A percentile compares a stretch with the other conserved stretches of the same genome.
Conservation (phyloP, 305 asterid genomes). For the Solanum hybrid region DNA sequence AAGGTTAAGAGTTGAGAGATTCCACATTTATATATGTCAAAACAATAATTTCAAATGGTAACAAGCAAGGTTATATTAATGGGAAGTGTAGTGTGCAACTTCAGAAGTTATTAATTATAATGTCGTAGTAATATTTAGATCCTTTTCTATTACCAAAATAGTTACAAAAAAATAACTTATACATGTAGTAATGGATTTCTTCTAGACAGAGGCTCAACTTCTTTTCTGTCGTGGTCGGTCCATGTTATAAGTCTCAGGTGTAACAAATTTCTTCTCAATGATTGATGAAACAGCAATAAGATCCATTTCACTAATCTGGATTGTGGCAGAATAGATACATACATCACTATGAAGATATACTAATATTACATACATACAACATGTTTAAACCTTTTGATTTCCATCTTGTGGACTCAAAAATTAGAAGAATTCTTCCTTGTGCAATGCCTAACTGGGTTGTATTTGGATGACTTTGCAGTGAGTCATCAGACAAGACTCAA, state of each 20-base stretch:
- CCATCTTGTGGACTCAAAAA: not conserved
- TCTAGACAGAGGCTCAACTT: not conserved
- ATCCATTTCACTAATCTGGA: not conserved
- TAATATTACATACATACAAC: not conserved
- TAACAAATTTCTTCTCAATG: not conserved
- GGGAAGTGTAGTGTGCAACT: too few species aligned
- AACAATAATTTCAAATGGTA: too few species aligned
- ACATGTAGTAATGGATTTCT: not conserved
- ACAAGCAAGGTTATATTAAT: too few species aligned
- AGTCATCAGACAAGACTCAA: conserved; percentile 43
- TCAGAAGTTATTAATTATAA: too few species aligned
- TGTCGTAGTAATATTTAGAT: too few species aligned
- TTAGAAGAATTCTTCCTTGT: not conserved
- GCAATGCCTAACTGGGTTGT: not conserved
- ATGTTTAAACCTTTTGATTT: not conserved
- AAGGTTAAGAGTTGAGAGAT: too few species aligned
- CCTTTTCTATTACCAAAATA: too few species aligned
- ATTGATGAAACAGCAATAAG: not conserved
- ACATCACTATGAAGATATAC: conserved; percentile 1
- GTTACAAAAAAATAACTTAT: too few species aligned
- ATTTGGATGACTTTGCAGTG: not conserved
- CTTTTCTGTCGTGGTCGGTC: not conserved
- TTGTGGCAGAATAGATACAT: not conserved
- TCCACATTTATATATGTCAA: too few species aligned
- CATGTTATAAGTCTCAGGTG: not conserved